Base-by-base conservation (phyloP, 345 rosid genomes). In the Brassica rapa region DNA sequence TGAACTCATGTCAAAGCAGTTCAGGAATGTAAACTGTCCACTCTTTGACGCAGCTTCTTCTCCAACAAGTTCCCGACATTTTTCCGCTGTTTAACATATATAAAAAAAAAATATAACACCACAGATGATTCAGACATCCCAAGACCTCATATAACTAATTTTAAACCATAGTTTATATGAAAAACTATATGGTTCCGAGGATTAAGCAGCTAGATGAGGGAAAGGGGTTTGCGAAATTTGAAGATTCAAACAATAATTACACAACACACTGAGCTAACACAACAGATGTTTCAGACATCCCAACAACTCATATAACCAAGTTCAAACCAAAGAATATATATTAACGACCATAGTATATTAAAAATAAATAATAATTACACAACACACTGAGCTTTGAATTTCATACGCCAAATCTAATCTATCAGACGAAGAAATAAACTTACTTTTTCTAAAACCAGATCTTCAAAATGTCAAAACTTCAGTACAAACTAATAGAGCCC, bases 1-100 rank as follows among this genome's bases (percentile, higher is more conserved):
- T 1, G 93, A 79, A 70, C 96, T 82, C 97, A 95, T 88, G 83
- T 95, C 99, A 24, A 95, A 91, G 84, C 99, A 95, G 77, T 91
- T 84, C 78, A 93, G 77, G 65, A 95, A 60, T 5, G 97, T 92
- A 73, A 94, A 94, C 83, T 91, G 76, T 33, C 98, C 99, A 80
- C 99, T 95, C 85, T 89, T 87, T 14, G 99, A 95, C 8, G 99
- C 88, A 33, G 80, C 88, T 71, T 88, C 86, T 60, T 89, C 90
- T 73, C 99, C 99, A 46, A 94, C 86, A 74, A 92, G 83, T 16
- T 87, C 85, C 77, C 99, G 78, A 68, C 93, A 92, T 88, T 91
- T 94, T 66, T 94, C 99, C 66, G 99, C 99, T 94, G 74, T 53
- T 62, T 59, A 68, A 56, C 32, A 62, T 57, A 77, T 12, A 29